Evolutionary conservation across 192 early-diverging fungal genomes (phyloP).

Genomic region (Coemansia reversa): DNA sequence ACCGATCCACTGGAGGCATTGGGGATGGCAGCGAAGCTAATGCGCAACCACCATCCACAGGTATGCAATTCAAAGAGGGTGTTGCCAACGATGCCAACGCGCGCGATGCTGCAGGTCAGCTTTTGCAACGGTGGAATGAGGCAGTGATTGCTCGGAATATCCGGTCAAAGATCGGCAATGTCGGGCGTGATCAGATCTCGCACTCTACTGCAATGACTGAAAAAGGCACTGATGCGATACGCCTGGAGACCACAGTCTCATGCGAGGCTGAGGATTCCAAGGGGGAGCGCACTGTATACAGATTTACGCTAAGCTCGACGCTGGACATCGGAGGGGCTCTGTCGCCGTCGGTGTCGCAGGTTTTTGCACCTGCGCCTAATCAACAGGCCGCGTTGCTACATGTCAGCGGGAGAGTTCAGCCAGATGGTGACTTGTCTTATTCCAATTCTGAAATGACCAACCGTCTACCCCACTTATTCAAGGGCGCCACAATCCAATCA

Average conservation of each 20-base stretch:
- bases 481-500: no score
- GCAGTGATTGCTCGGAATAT: constrained; percentile 44
- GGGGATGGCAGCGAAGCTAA: constrained; percentile 1
- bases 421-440: no score
- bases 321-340: constrained; percentile 44
- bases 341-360: neutral
- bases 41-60: constrained; percentile 11
- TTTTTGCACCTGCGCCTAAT: neutral
- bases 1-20: constrained; percentile 19
- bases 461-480: no score
- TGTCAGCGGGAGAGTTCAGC: no score
- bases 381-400: no score
- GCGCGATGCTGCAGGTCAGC: constrained; percentile 49
- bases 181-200: constrained; percentile 15
- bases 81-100: constrained; percentile 45
- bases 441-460: no score
- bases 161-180: constrained; percentile 15
- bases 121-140: constrained; percentile 51
- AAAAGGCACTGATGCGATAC: constrained; percentile 46
- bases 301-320: constrained; percentile 53
- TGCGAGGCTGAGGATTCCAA: constrained; percentile 52
- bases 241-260: constrained; percentile 51
- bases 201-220: constrained; percentile 34
- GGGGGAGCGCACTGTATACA: constrained; percentile 51
- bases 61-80: constrained; percentile 54